Conservation (phyloP, 2,329 filamentous ascomycete species). For the Cucurbitaria berberidis region DNA sequence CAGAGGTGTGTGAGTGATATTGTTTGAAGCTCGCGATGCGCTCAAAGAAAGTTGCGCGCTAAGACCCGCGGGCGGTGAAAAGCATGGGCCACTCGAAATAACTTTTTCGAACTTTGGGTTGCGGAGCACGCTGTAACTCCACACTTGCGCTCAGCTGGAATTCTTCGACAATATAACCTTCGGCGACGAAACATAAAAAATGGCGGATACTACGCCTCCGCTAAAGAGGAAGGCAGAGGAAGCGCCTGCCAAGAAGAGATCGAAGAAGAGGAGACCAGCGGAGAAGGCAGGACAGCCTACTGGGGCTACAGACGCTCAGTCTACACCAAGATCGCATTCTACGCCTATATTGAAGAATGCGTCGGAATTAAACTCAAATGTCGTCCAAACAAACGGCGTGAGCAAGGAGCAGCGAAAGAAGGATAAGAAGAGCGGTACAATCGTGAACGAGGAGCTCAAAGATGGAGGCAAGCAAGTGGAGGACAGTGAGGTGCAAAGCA, state of each 20-base stretch:
- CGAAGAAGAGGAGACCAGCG: slow-evolving; percentile 37
- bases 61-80: slow-evolving; percentile 40
- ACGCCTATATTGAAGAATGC: slow-evolving; percentile 17
- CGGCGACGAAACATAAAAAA: slow-evolving; percentile 6
- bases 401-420: slow-evolving; percentile 9
- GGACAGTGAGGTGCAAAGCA: not conserved
- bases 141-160: not conserved
- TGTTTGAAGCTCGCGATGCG: slow-evolving; percentile 22
- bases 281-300: slow-evolving; percentile 25
- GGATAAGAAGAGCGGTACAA: slow-evolving; percentile 8
- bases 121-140: not conserved
- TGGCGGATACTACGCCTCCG: slow-evolving; percentile 35
- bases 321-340: slow-evolving; percentile 19
- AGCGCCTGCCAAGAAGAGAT: slow-evolving; percentile 35
- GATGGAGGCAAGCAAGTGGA: not conserved
- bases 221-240: slow-evolving; percentile 42
- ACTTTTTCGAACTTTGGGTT: slow-evolving; percentile 28
- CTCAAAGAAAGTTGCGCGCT: slow-evolving; percentile 47
- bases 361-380: slow-evolving; percentile 17
- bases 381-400: slow-evolving; percentile 7
- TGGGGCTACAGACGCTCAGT: slow-evolving; percentile 14
- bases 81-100: slow-evolving; percentile 35
- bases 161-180: not conserved
- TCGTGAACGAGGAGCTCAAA: not conserved
- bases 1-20: slow-evolving; percentile 3